These are phyloP conservation scores for Solanum chiquidenum DNA, from an alignment of 257 asterid genomes.

Conservation along the genomic window DNA sequence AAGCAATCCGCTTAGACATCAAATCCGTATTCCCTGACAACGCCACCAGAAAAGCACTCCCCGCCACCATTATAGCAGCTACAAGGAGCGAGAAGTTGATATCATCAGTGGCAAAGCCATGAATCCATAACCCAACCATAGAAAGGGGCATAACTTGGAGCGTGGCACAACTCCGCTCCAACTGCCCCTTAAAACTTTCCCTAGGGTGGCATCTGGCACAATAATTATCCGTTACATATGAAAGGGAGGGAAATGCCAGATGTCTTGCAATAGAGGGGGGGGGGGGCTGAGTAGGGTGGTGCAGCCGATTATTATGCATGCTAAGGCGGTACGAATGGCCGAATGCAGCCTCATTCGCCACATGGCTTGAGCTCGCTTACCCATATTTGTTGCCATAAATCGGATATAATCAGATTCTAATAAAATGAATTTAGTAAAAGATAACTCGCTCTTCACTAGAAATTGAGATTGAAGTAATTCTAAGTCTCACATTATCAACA, in stretches of 20 bases:
- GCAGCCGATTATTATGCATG: slow-evolving; percentile 40
- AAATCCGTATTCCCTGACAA: slow-evolving; percentile 31
- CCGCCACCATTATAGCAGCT: slow-evolving; percentile 22
- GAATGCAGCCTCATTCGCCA: slow-evolving; percentile 50
- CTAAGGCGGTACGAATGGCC: slow-evolving; percentile 36
- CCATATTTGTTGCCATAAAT: slow-evolving; percentile 12
- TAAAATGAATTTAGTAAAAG: neutral
- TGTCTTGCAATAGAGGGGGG: slow-evolving; percentile 8
- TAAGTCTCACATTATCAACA: neutral
- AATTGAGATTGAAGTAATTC: neutral
- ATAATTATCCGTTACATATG: slow-evolving; percentile 41
- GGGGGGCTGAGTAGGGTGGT: slow-evolving; percentile 44
- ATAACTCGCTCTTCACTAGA: neutral
- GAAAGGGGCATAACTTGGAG: slow-evolving; percentile 39
- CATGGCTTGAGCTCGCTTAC: slow-evolving; percentile 21
- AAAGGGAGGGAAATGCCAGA: slow-evolving; percentile 33
- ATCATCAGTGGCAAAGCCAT: neutral
- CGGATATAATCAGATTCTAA: neutral
- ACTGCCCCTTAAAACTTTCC: slow-evolving; percentile 36
- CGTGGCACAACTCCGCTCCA: slow-evolving; percentile 49
- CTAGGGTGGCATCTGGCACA: slow-evolving; percentile 39
- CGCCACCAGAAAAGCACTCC: slow-evolving; percentile 34
- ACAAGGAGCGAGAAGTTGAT: slow-evolving; percentile 7
- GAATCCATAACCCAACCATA: slow-evolving; percentile 10
- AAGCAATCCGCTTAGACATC: slow-evolving; percentile 43